phyloP scores from a whole-genome alignment of 805 yeast species.

The Suhomyces sp. region DNA sequence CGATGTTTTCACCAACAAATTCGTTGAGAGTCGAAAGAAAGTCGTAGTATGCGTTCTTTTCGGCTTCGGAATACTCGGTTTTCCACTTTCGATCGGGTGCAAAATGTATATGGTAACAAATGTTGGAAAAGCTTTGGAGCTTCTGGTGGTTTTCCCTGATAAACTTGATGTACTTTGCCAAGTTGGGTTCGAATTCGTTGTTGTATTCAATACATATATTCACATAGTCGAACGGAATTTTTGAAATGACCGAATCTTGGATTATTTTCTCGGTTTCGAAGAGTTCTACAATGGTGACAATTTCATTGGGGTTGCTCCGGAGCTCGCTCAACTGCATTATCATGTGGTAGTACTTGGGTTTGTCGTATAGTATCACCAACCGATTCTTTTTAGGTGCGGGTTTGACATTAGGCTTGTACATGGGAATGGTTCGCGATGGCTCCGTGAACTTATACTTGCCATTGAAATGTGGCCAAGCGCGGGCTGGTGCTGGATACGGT shows the following conservation, averaged over 20 bases:
- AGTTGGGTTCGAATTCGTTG: conserved; percentile 24
- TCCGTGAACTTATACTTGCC: not conserved
- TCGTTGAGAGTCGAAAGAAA: conserved; percentile 23
- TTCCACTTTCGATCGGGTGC: conserved; percentile 30
- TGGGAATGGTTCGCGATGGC: not conserved
- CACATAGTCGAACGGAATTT: conserved; percentile 17
- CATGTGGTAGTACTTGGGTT: conserved; percentile 27
- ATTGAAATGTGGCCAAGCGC: not conserved
- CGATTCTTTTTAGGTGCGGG: conserved; percentile 9
- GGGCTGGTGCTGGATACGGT: not conserved
- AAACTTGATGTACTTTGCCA: conserved; percentile 20
- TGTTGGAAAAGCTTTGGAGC: conserved; percentile 17
- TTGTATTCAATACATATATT: conserved; percentile 33
- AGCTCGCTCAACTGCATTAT: conserved; percentile 24
- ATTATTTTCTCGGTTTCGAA: conserved; percentile 16
- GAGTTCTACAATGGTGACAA: conserved; percentile 17
- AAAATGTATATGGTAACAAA: conserved; percentile 37
- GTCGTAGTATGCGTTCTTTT: conserved; percentile 22
- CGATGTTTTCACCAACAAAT: conserved; percentile 26
- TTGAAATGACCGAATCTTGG: conserved; percentile 10
- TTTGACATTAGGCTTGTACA: not conserved
- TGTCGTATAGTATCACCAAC: conserved; percentile 22
- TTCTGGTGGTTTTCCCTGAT: conserved; percentile 15
- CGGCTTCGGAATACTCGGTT: conserved; percentile 22
- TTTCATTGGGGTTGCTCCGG: conserved; percentile 14